phyloP scores from a whole-genome alignment of 1,284 basidiomycete genomes.

The Ustilago sp. region DNA sequence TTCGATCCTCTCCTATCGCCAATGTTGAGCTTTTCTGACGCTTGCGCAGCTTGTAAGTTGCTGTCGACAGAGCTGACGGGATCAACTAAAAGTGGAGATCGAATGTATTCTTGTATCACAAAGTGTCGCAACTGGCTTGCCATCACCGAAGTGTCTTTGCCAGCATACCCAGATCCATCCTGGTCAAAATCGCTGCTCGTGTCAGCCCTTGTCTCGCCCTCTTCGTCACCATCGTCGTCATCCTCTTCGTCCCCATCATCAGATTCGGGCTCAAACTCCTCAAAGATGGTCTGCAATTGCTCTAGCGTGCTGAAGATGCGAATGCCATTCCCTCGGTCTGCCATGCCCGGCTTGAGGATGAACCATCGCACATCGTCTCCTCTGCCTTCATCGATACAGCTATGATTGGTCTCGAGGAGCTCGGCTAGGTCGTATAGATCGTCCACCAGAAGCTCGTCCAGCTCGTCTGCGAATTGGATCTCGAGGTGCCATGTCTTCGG shows the following conservation, averaged over 20 bases:
- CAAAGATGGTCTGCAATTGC: constrained; percentile 81
- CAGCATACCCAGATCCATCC: constrained; percentile 11
- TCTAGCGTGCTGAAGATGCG: constrained; percentile 86
- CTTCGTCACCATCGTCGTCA: constrained; percentile 49
- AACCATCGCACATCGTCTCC: constrained; percentile 71
- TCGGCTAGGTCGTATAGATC: constrained; percentile 89
- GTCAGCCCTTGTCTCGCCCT: not conserved
- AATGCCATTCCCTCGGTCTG: constrained; percentile 95
- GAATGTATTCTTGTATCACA: constrained; percentile 83
- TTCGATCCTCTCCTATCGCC: not conserved
- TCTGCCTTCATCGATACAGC: constrained; percentile 55
- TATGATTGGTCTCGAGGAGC: constrained; percentile 71
- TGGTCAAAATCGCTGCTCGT: not conserved
- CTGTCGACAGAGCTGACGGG: constrained; percentile 8
- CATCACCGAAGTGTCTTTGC: constrained; percentile 63
- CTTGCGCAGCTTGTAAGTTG: not conserved
- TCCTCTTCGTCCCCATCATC: constrained; percentile 72
- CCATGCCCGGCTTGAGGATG: constrained; percentile 93
- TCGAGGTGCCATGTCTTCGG: constrained; percentile 90
- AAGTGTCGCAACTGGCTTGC: constrained; percentile 91
- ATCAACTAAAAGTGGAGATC: constrained; percentile 42
- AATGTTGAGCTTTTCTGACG: constrained; percentile 17
- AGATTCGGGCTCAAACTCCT: constrained; percentile 80
- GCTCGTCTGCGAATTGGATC: constrained; percentile 89
- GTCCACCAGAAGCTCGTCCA: constrained; percentile 92